Base-by-base conservation (phyloP, 352 stramenopile genomes). In the Globisporangium ultimum region DNA sequence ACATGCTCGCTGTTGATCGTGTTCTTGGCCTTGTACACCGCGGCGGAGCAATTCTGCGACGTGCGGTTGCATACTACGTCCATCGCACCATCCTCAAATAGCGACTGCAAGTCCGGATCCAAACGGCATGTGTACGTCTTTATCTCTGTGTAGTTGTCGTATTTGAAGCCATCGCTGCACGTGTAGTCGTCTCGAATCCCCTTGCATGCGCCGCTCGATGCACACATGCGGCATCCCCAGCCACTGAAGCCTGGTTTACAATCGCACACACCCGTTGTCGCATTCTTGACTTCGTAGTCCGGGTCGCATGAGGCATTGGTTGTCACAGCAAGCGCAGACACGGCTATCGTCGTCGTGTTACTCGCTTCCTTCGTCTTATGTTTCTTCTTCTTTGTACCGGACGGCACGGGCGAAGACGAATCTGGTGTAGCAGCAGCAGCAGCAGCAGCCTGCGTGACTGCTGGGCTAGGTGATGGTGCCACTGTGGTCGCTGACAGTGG, bases 111-210 rank as follows among this genome's bases (percentile, higher is more conserved):
- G n/a, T 73, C 64, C 0, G 64, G 47, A 34, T 80, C 76, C 28
- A 93, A 59, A 28, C 49, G 53, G 47, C 84, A 93, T 22, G 69
- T 68, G 65, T 93, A 93, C 45, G 84, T 90, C 71, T 91, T 93
- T 61, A 63, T 43, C 22, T 60, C 53, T 41, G 72, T 76, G 21
- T 64, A 45, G 13, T 74, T 65, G 55, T 77, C 70, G 55, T 87
- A 93, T 22, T 22, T 62, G 36, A 93, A 70, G 2, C 79, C 74
- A 1, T 72, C 58, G 22, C 72, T 70, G 52, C 84, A 93, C 54
- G 60, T 59, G 48, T 66, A 76, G 18, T 75, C 76, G 9, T 48
- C 36, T 4, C 55, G 64, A 21, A 89, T 80, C 18, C 63, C 64
- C 22, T 70, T 58, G 59, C 81, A 91, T 15, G 70, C 54, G 42